Evolutionary conservation across 495 filamentous ascomycete genomes (phyloP), one percentile per base, ranked within the genome.

Genomic region (Durotheca rogersii): DNA sequence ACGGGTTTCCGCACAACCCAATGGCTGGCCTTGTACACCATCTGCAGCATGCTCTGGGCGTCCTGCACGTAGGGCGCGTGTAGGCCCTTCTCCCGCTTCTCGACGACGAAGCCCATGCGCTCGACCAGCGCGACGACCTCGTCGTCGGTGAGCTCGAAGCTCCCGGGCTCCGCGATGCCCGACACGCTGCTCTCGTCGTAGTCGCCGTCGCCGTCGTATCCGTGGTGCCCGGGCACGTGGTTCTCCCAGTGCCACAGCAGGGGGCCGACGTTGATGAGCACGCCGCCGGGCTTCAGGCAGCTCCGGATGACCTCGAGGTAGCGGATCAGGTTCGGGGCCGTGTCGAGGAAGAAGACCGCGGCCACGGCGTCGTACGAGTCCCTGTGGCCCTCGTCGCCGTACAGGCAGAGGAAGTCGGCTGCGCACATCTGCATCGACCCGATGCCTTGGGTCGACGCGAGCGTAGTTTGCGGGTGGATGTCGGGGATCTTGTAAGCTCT

Each of bases 261-360:
- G 7, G 93, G 93, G 0, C 93, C 93, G 15, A 93, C 68, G 67
- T 97, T 98, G 53, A 90, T 83, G 77, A 93, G 90, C 6, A 94
- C 45, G 2, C 93, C 93, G 15, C 85, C 84, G 0, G 82, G 73
- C 56, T 83, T 85, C 27, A 98, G 72, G 57, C 90, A 92, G 60
- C 87, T 78, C 19, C 72, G 71, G 42, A 97, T 85, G 11, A 87
- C 82, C 67, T 94, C 84, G 12, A 97, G 80, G 59, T 97, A 97
- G 7, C 83, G 79, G 43, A 96, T 85, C 18, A 96, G 61, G 64
- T 97, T 96, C 12, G 91, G 90, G 18, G 93, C 93, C 3, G 93
- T 98, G 66, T 98, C 94, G 21, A 98, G 86, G 73, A 97, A 98
- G 66, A 96, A 98, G 3, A 95, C 87, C 3, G 86, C 88, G 1